Evolutionary conservation across 2,329 filamentous ascomycete genomes (phyloP), one percentile per base, ranked within the genome.

Genomic region (Aspergillus ochraceus): DNA sequence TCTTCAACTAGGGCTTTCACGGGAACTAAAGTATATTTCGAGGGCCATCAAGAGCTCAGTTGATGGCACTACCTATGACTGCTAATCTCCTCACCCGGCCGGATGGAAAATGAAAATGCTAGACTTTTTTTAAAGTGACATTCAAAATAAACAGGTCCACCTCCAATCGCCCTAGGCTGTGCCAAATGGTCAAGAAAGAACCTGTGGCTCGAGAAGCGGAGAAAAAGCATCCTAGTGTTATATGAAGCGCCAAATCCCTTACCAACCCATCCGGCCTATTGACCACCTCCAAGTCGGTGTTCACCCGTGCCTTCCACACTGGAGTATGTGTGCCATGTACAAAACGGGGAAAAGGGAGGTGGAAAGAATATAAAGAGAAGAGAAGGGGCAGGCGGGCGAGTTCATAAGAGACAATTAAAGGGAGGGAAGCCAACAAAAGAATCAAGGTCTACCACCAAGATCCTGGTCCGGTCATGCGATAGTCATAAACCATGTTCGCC

Each of bases 401-500:
- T 24, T 11, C 19, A 46, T n/a, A n/a, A n/a, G 12, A 47, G 19
- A 9, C 9, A 24, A 19, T 10, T 46, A 8, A 20, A 47, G 6
- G 45, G 45, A 24, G 12, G 19, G 19, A 47, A 0, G n/a, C 9
- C 19, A 47, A 11, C 22, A 6, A 19, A 24, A 14, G 10, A 6
- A 20, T 9, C 20, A 6, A 12, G 6, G 9, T 11, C 45, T 20
- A 24, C 22, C 45, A 20, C 45, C 45, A 47, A 20, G 45, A 47
- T 20, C 19, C 12, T 12, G 45, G 19, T 14, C 22, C 45, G 19
- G 45, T 11, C 22, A 20, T 24, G 6, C 12, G 45, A 14, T 47
- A 47, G 19, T 64, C 64, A 14, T 62, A 55, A 36, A 72, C 63
- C 61, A 64, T 62, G 39, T 57, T 55, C 32, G 29, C 30, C 59